Percentiles rank a stretch among this genome's conserved stretches.
Conservation (phyloP, 2,329 filamentous ascomycete species). For the Rugonectria rugulosa region DNA sequence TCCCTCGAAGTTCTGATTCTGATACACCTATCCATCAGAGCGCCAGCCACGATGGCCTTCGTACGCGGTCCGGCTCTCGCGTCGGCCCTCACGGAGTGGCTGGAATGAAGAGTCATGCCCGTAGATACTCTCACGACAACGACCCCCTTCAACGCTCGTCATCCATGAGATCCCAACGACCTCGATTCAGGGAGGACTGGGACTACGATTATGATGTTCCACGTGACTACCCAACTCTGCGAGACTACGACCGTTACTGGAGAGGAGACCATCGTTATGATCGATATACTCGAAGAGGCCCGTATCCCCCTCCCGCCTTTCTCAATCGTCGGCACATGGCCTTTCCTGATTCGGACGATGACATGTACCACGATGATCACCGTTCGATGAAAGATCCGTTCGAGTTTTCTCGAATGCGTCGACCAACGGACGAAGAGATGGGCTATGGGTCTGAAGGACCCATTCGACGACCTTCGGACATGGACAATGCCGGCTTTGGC, state of each 20-base stretch:
- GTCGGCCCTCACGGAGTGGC: conserved; percentile 22
- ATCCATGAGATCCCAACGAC: conserved; percentile 31
- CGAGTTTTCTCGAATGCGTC: conserved; percentile 24
- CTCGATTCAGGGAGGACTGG: conserved; percentile 35
- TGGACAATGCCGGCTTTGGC: conserved; percentile 26
- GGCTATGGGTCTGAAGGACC: conserved; percentile 19
- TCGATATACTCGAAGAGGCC: conserved; percentile 33
- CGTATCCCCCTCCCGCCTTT: conserved; percentile 36
- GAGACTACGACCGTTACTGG: conserved; percentile 39
- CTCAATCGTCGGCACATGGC: conserved; percentile 30
- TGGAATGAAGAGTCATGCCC: conserved; percentile 18
- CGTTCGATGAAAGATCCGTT: conserved; percentile 26
- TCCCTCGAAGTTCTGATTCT: conserved; percentile 24
- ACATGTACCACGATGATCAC: conserved; percentile 31
- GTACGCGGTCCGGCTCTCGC: conserved; percentile 30
- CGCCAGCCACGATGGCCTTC: conserved; percentile 28
- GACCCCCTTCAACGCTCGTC: conserved; percentile 33
- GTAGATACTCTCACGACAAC: conserved; percentile 31
- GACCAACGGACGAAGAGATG: conserved; percentile 36
- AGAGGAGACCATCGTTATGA: conserved; percentile 32
- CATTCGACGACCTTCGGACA: conserved; percentile 23
- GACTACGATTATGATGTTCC: conserved; percentile 30
- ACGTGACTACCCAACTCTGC: conserved; percentile 29
- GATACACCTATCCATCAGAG: conserved; percentile 32
- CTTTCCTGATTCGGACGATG: conserved; percentile 36